These are phyloP conservation scores for Paramecium tetraurelia DNA, from an alignment of 73 alveolate genomes.

Conservation along the genomic window DNA sequence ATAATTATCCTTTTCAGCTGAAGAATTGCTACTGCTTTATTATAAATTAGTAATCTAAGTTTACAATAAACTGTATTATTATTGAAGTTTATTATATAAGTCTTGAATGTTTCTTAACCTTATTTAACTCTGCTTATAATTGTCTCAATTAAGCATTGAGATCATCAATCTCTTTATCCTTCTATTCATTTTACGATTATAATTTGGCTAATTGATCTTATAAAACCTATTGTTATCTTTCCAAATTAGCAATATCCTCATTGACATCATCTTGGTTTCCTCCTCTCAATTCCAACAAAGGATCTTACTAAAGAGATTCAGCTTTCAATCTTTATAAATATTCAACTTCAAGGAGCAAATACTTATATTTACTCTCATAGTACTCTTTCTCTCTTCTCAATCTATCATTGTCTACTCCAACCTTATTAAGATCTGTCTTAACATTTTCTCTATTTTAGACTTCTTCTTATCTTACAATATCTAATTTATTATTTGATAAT, in stretches of 20 bases:
- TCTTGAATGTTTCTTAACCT: not conserved
- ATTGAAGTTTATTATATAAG: not conserved
- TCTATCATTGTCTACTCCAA: not conserved
- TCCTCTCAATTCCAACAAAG: not conserved
- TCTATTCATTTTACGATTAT: not conserved
- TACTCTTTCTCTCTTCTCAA: not conserved
- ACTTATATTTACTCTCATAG: constrained; percentile 27
- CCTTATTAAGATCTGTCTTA: not conserved
- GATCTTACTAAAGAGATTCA: not conserved
- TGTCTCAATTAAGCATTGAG: not conserved
- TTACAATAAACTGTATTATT: not conserved
- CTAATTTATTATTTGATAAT: not conserved
- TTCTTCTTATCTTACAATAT: not conserved
- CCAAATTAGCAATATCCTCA: not conserved
- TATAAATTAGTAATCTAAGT: not conserved
- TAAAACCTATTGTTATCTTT: not conserved
- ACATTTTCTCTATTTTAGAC: not conserved
- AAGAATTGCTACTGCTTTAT: not conserved
- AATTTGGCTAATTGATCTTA: not conserved
- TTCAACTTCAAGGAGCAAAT: constrained; percentile 17
- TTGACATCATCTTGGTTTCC: not conserved
- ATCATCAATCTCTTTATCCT: constrained; percentile 31
- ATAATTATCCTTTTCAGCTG: not conserved
- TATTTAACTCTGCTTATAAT: not conserved
- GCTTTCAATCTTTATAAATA: not conserved